Evolutionary conservation across 345 rosid genomes (phyloP).

Genomic region (Gossypium turneri): DNA sequence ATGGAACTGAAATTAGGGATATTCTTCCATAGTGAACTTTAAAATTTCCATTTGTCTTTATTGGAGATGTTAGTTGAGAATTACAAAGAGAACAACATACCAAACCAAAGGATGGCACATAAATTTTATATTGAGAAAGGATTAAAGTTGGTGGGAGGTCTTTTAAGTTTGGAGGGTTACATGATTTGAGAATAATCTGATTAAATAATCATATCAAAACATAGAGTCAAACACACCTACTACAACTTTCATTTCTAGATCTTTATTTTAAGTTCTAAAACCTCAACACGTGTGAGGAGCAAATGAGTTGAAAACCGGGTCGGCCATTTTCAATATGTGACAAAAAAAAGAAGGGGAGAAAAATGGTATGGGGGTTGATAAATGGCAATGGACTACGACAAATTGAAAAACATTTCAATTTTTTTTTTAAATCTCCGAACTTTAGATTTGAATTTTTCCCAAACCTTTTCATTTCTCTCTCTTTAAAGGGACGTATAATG

Average conservation of each 20-base stretch:
- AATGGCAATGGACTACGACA: no score
- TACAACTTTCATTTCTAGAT: neutral
- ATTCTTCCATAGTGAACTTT: neutral
- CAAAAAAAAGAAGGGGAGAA: no score
- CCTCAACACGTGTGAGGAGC: neutral
- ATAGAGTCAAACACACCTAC: neutral
- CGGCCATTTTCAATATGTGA: no score
- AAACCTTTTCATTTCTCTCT: no score
- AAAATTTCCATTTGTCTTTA: neutral
- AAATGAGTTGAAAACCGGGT: no score
- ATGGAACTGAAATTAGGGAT: neutral
- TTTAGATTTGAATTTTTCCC: no score
- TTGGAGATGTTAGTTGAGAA: neutral
- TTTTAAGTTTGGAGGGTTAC: slow-evolving; percentile 1
- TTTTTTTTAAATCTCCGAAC: no score
- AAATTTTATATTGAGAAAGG: neutral
- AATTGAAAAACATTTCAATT: no score
- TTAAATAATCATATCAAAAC: no score
- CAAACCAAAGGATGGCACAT: neutral
- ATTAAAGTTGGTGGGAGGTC: neutral
- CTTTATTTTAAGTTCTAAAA: neutral
- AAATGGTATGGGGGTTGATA: no score
- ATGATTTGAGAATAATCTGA: neutral
- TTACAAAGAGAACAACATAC: neutral
- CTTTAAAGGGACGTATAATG: no score